phyloP scores from a whole-genome alignment of 805 yeast species.

The Spathaspora girioi region DNA sequence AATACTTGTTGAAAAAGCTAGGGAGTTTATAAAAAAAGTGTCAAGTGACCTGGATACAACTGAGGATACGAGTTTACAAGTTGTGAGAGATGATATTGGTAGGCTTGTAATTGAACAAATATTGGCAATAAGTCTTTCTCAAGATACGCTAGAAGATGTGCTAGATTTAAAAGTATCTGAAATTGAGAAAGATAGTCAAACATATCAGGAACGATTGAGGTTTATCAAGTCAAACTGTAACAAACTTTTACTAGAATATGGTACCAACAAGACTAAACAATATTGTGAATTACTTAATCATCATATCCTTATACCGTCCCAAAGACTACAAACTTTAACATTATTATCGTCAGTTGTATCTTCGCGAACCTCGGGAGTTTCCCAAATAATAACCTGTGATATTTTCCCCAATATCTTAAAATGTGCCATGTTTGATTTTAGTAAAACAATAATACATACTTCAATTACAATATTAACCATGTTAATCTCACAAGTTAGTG shows the following conservation, averaged over 20 bases:
- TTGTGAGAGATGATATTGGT: slow-evolving; percentile 19
- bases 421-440: slow-evolving; percentile 39
- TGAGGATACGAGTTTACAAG: slow-evolving; percentile 18
- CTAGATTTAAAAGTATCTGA: slow-evolving; percentile 14
- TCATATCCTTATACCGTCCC: slow-evolving; percentile 25
- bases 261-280: slow-evolving; percentile 28
- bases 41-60: slow-evolving; percentile 13
- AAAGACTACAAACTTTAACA: slow-evolving; percentile 36
- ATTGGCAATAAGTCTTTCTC: slow-evolving; percentile 21
- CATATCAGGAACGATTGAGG: slow-evolving; percentile 45
- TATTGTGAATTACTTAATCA: slow-evolving; percentile 36
- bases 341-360: slow-evolving; percentile 33
- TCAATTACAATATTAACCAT: slow-evolving; percentile 28
- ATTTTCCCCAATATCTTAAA: slow-evolving; percentile 35
- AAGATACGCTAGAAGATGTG: slow-evolving; percentile 10
- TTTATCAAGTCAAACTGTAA: slow-evolving; percentile 45
- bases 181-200: slow-evolving; percentile 24
- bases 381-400: slow-evolving; percentile 28
- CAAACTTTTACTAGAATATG: slow-evolving; percentile 39
- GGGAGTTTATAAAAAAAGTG: slow-evolving; percentile 22
- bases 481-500: slow-evolving; percentile 42
- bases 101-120: slow-evolving; percentile 19
- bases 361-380: slow-evolving; percentile 19
- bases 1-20: slow-evolving; percentile 29
- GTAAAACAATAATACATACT: slow-evolving; percentile 36